Evolutionary conservation across 2,329 filamentous ascomycete species (phyloP).

Genomic region (Trichoderma breve): DNA sequence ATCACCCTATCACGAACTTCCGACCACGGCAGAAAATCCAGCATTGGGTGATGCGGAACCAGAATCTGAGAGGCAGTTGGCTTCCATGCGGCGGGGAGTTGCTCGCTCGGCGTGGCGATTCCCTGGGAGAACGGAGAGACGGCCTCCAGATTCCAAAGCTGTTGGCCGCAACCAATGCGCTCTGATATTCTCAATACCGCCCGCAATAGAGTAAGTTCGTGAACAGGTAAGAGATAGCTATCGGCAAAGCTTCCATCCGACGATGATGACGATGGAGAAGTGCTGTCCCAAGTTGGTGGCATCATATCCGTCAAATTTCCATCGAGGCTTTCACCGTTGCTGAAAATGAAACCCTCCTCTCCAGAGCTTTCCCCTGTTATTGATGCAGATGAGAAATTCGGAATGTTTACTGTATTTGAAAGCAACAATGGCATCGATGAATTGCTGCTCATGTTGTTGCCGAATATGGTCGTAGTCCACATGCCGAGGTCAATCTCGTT

Average conservation of each 20-base stretch:
- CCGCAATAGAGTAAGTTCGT: constrained; percentile 48
- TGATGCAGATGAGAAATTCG: constrained; percentile 13
- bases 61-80: constrained; percentile 50
- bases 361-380: constrained; percentile 6
- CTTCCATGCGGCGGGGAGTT: constrained; percentile 47
- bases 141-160: constrained; percentile 47
- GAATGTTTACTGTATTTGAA: constrained; percentile 14
- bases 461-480: constrained; percentile 27
- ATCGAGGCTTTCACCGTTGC: neutral
- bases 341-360: constrained; percentile 10
- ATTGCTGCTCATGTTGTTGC: constrained; percentile 17
- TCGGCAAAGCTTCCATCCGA: constrained; percentile 39
- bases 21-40: constrained; percentile 60
- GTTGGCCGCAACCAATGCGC: constrained; percentile 42
- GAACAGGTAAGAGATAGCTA: constrained; percentile 48
- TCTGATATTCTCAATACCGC: constrained; percentile 47
- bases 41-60: constrained; percentile 54
- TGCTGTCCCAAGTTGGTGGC: constrained; percentile 24
- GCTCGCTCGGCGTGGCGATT: constrained; percentile 31
- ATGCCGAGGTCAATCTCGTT: constrained; percentile 27
- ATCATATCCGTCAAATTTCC: constrained; percentile 14
- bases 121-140: constrained; percentile 46
- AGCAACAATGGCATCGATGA: constrained; percentile 21
- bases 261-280: constrained; percentile 24
- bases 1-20: constrained; percentile 52